Conservation (phyloP, 805 yeast genomes). For the Zygosaccharomyces siamensis region DNA sequence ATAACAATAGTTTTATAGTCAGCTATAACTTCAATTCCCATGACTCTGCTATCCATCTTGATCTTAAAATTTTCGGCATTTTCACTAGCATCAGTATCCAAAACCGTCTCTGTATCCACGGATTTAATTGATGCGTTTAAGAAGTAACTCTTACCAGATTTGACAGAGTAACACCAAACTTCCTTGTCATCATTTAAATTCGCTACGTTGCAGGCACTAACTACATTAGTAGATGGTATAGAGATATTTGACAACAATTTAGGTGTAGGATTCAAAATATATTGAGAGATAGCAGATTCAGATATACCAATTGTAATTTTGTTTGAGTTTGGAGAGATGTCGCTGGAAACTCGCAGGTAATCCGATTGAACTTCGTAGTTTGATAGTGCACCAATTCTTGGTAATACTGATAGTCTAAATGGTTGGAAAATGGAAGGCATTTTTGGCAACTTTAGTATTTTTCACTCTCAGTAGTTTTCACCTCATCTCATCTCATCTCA, state of each 20-base stretch:
- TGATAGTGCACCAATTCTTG: conserved; percentile 30
- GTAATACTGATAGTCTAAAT: conserved; percentile 32
- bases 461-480: background rate
- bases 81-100: conserved; percentile 17
- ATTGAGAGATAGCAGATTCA: conserved; percentile 34
- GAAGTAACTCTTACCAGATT: conserved; percentile 20
- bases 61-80: conserved; percentile 12
- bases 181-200: conserved; percentile 15
- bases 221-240: conserved; percentile 33
- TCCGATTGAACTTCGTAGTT: conserved; percentile 24
- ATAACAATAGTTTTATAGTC: conserved; percentile 20
- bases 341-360: conserved; percentile 25
- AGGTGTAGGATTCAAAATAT: conserved; percentile 36
- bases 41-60: conserved; percentile 17
- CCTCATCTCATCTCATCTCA: conserved; percentile 17
- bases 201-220: conserved; percentile 32
- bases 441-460: background rate
- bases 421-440: conserved; percentile 36
- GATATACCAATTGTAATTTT: conserved; percentile 34
- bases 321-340: conserved; percentile 25
- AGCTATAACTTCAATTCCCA: conserved; percentile 18
- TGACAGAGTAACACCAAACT: conserved; percentile 25
- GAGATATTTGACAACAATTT: conserved; percentile 31
- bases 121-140: conserved; percentile 19
- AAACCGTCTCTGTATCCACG: conserved; percentile 12